Conservation (phyloP, 2,329 filamentous ascomycete genomes). For the Pseudogymnoascus sp. region DNA sequence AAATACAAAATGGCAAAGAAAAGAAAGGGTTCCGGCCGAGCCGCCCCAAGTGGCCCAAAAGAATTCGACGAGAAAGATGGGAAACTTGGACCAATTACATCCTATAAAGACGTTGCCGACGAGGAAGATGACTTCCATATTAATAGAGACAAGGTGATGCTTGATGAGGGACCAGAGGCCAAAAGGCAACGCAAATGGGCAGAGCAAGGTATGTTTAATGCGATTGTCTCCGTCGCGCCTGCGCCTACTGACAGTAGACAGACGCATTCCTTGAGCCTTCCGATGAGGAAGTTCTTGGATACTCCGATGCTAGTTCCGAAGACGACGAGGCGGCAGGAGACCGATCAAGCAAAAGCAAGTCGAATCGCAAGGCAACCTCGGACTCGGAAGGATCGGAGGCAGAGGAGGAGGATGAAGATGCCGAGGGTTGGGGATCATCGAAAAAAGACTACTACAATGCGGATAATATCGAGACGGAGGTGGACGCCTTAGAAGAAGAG, state of each 20-base stretch:
- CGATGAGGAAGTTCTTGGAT: slow-evolving; percentile 53
- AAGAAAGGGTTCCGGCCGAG: slow-evolving; percentile 58
- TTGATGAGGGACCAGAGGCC: slow-evolving; percentile 71
- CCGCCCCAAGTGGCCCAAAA: slow-evolving; percentile 42
- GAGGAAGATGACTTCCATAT: slow-evolving; percentile 92
- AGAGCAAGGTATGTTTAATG: slow-evolving; percentile 49
- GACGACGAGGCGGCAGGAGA: slow-evolving; percentile 26
- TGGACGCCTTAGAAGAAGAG: slow-evolving; percentile 80
- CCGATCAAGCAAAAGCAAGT: slow-evolving; percentile 30
- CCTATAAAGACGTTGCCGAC: slow-evolving; percentile 79
- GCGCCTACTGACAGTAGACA: slow-evolving; percentile 16
- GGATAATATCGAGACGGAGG: slow-evolving; percentile 60
- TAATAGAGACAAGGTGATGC: slow-evolving; percentile 74
- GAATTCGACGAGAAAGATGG: slow-evolving; percentile 51
- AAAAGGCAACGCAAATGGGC: slow-evolving; percentile 67
- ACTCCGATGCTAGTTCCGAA: slow-evolving; percentile 38
- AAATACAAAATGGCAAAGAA: slow-evolving; percentile 49
- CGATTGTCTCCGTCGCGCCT: slow-evolving; percentile 9
- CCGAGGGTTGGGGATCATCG: slow-evolving; percentile 77
- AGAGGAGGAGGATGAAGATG: slow-evolving; percentile 48
- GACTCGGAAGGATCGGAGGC: slow-evolving; percentile 48
- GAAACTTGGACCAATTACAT: slow-evolving; percentile 51
- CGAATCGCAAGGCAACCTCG: slow-evolving; percentile 49
- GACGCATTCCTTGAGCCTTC: slow-evolving; percentile 51
- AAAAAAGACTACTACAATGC: slow-evolving; percentile 91